These are phyloP conservation scores for Climacium dendroides DNA, from an alignment of 225 moss, liverwort and hornwort genomes.

Conservation along the genomic window DNA sequence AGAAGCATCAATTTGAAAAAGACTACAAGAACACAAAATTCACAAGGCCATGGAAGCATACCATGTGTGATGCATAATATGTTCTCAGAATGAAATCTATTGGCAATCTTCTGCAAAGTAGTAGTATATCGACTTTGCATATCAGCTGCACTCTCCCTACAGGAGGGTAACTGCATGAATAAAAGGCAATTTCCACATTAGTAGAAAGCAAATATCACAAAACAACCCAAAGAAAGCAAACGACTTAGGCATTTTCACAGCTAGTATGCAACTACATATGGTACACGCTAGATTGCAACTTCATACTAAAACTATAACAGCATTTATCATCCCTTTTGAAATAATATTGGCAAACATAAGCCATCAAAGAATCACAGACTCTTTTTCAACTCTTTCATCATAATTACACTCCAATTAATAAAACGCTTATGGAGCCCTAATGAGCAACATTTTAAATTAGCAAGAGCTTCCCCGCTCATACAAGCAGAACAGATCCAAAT, in stretches of 20 bases:
- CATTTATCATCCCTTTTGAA: background rate
- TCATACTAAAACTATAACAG: fast-evolving
- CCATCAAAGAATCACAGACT: background rate
- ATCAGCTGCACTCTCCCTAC: conserved; percentile 7
- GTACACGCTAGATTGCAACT: background rate
- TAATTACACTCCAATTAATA: background rate
- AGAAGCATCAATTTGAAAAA: background rate
- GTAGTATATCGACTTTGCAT: background rate
- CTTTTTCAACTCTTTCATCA: background rate
- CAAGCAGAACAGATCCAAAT: background rate
- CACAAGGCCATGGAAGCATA: background rate
- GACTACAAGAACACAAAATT: background rate
- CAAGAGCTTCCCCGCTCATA: no score
- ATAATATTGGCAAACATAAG: no score
- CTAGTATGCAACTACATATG: background rate
- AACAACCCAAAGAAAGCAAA: background rate
- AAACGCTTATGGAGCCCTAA: background rate
- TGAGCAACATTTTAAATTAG: background rate
- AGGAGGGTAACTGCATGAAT: background rate
- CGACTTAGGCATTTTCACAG: background rate
- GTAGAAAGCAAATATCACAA: background rate
- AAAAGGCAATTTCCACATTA: background rate
- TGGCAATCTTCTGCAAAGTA: conserved; percentile 13
- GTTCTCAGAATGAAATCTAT: conserved; percentile 25
- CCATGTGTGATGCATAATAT: conserved; percentile 41